Percentiles rank a stretch among this genome's conserved stretches.
Conservation (phyloP, 345 rosid genomes). For the Garcia nutans region DNA sequence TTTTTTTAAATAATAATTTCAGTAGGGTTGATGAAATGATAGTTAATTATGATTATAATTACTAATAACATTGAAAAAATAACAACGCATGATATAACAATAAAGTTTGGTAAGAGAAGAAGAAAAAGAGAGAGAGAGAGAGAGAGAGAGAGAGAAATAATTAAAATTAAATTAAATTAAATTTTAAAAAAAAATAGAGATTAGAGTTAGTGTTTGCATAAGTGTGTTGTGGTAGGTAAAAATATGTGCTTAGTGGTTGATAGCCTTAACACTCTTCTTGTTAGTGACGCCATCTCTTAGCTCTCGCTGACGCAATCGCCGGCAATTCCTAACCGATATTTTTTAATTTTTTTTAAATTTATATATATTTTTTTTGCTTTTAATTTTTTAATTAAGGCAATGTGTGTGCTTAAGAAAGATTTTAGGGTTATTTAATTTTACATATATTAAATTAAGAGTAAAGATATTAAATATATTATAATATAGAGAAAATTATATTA, state of each 20-base stretch:
- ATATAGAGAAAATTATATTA: no score
- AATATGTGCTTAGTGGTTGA: slow-evolving; percentile 21
- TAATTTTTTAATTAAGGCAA: no score
- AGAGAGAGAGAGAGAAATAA: not conserved
- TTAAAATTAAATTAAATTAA: no score
- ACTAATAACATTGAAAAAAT: not conserved
- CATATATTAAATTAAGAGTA: no score
- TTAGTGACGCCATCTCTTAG: not conserved
- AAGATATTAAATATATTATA: no score
- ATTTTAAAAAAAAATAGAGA: no score
- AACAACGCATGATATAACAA: not conserved
- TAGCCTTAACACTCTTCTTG: not conserved
- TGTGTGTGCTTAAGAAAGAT: no score
- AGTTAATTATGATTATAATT: no score
- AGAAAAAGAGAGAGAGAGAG: not conserved
- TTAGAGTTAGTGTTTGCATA: no score
- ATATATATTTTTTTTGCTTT: not conserved
- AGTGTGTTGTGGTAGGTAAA: slow-evolving; percentile 26
- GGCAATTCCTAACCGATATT: slow-evolving; percentile 7
- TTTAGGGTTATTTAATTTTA: no score
- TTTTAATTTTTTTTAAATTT: not conserved
- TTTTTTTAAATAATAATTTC: no score
- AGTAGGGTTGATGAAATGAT: no score
- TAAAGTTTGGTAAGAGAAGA: slow-evolving; percentile 26
- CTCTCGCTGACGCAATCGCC: slow-evolving; percentile 20